phyloP scores from a whole-genome alignment of 2,329 filamentous ascomycete genomes.

The Calonectria henricotiae region DNA sequence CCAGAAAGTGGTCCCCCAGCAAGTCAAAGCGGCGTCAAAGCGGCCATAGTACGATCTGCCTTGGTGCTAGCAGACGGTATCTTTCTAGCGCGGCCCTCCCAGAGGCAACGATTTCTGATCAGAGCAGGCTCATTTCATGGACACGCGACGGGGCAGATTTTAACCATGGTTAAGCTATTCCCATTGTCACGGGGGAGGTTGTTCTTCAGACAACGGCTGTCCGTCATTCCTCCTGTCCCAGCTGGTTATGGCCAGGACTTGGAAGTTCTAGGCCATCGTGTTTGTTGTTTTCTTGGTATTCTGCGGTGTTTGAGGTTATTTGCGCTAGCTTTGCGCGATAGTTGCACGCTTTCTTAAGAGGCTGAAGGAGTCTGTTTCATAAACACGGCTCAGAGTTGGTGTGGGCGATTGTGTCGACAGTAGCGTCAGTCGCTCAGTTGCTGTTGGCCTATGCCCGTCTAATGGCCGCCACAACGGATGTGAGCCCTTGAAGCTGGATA shows the following conservation, averaged over 20 bases:
- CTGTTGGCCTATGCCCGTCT: not conserved
- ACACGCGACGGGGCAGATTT: not conserved
- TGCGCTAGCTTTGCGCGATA: not conserved
- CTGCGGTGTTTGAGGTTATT: not conserved
- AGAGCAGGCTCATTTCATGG: not conserved
- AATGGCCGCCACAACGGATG: conserved; percentile 18
- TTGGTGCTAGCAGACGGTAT: not conserved
- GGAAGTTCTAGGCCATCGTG: not conserved
- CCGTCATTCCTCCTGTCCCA: too few species aligned
- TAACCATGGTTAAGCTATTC: not conserved
- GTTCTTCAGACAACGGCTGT: too few species aligned
- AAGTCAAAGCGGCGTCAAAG: conserved; percentile 21
- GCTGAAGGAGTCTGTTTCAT: conserved; percentile 3
- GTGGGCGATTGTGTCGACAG: not conserved
- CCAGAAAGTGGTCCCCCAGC: not conserved
- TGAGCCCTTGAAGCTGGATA: not conserved
- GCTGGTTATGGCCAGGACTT: too few species aligned
- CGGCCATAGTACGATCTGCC: not conserved
- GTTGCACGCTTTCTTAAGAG: conserved; percentile 3
- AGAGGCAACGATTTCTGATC: not conserved
- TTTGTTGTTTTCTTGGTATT: not conserved
- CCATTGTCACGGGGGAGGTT: not conserved
- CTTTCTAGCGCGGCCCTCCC: not conserved
- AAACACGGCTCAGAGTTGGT: conserved; percentile 3
- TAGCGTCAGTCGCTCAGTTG: conserved; percentile 7